Percentiles rank a stretch among this genome's conserved stretches.
phyloP scores from a whole-genome alignment of 169 alveolate genomes.

The Plasmodium reichenowi region DNA sequence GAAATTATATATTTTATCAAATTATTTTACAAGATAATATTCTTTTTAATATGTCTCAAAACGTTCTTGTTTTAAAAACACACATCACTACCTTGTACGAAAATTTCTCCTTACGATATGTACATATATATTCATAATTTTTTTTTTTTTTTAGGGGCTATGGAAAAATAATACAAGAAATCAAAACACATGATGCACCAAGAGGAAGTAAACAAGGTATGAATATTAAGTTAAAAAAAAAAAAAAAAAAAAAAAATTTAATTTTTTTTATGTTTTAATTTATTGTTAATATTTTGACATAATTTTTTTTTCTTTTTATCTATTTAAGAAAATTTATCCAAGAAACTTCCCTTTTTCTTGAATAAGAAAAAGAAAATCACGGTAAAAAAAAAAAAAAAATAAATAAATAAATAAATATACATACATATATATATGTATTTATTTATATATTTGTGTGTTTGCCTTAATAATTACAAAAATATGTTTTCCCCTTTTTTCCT shows the following conservation, averaged over 20 bases:
- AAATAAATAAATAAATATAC: neutral
- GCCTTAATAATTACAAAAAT: neutral
- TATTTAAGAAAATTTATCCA: constrained; percentile 17
- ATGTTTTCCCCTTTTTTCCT: neutral
- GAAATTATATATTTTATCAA: neutral
- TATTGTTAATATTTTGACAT: neutral
- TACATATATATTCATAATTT: neutral
- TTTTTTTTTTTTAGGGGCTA: constrained; percentile 26
- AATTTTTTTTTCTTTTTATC: neutral
- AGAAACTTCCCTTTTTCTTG: constrained; percentile 53
- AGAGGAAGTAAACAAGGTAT: neutral
- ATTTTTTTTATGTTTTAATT: neutral
- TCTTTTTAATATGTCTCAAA: too few relatives aligned
- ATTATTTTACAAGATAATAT: neutral
- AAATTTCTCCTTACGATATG: neutral
- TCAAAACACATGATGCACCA: neutral
- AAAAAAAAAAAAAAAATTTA: neutral
- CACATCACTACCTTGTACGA: too few relatives aligned
- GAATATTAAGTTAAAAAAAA: constrained; percentile 11
- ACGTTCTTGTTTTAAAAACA: too few relatives aligned
- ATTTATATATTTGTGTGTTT: neutral
- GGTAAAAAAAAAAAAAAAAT: neutral
- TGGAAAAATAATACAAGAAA: constrained; percentile 40
- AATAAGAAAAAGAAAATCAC: constrained; percentile 2
- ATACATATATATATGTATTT: neutral